A percentile compares a stretch with the other conserved stretches of the same genome.
phyloP scores from a whole-genome alignment of 192 early-diverging fungal genomes.

The Backusella macrospora region DNA sequence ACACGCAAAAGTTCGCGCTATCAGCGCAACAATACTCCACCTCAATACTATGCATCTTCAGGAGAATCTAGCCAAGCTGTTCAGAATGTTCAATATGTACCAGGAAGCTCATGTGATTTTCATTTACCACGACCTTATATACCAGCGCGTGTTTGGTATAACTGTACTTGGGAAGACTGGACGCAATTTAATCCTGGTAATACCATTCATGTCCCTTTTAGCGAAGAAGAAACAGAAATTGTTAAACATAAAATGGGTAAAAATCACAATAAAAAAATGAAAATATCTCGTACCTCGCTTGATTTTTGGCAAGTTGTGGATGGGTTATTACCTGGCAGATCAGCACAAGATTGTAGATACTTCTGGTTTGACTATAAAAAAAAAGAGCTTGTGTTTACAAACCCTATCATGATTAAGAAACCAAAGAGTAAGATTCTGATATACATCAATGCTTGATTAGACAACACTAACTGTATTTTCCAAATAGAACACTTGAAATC shows the following conservation, averaged over 20 bases:
- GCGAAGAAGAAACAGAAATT: background rate
- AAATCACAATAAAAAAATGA: background rate
- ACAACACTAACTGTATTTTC: background rate
- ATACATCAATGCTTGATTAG: background rate
- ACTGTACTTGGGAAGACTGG: conserved; percentile 35
- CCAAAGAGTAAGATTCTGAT: background rate
- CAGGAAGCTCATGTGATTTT: background rate
- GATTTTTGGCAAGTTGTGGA: conserved; percentile 7
- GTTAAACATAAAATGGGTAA: background rate
- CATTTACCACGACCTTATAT: conserved; percentile 21
- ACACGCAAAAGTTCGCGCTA: background rate
- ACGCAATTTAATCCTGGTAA: conserved; percentile 18
- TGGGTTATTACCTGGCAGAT: conserved; percentile 10
- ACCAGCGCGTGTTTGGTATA: conserved; percentile 15
- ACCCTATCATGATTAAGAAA: conserved; percentile 13
- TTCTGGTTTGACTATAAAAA: background rate
- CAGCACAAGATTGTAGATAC: conserved; percentile 9
- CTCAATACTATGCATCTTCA: background rate
- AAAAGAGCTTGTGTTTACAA: background rate
- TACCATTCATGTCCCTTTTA: conserved; percentile 28
- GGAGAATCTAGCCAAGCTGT: background rate
- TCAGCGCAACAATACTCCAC: too few species aligned
- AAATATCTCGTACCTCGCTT: background rate
- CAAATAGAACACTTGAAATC: background rate
- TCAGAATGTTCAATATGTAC: background rate